phyloP scores from a whole-genome alignment of 2,329 filamentous ascomycete species.

The Talaromyces sp. region DNA sequence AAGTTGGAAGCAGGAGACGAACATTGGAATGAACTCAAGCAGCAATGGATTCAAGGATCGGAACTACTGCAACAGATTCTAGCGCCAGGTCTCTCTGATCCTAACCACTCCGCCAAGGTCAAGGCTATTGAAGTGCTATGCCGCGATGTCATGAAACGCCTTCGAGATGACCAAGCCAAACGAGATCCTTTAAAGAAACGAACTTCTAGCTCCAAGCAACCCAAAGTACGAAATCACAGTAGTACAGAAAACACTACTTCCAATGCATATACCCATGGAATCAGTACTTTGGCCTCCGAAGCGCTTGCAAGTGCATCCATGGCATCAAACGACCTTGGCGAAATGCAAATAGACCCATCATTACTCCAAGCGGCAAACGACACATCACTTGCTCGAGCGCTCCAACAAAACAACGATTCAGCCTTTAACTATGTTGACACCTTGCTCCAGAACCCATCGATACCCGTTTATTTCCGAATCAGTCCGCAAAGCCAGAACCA shows the following conservation, averaged over 20 bases:
- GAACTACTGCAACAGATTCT: slow-evolving; percentile 55
- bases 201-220: slow-evolving; percentile 25
- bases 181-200: slow-evolving; percentile 49
- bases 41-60: slow-evolving; percentile 61
- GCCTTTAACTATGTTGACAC: slow-evolving; percentile 38
- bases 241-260: slow-evolving; percentile 24
- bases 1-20: slow-evolving; percentile 69
- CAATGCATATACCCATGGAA: slow-evolving; percentile 33
- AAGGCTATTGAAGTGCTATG: slow-evolving; percentile 68
- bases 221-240: slow-evolving; percentile 22
- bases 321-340: slow-evolving; percentile 40
- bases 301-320: slow-evolving; percentile 42
- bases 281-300: slow-evolving; percentile 43
- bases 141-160: slow-evolving; percentile 72
- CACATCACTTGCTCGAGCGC: slow-evolving; percentile 38
- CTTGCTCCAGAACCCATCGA: slow-evolving; percentile 37
- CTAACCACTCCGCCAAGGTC: slow-evolving; percentile 53
- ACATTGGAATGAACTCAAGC: slow-evolving; percentile 68
- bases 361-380: slow-evolving; percentile 57
- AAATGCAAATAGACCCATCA: slow-evolving; percentile 62
- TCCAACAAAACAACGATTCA: slow-evolving; percentile 31
- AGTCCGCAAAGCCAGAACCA: slow-evolving; percentile 59
- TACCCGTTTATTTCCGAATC: slow-evolving; percentile 66
- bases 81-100: slow-evolving; percentile 49
- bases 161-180: slow-evolving; percentile 63